Evolutionary conservation across 306 rosid genomes (phyloP).

Genomic region (Gillenia trifoliata): DNA sequence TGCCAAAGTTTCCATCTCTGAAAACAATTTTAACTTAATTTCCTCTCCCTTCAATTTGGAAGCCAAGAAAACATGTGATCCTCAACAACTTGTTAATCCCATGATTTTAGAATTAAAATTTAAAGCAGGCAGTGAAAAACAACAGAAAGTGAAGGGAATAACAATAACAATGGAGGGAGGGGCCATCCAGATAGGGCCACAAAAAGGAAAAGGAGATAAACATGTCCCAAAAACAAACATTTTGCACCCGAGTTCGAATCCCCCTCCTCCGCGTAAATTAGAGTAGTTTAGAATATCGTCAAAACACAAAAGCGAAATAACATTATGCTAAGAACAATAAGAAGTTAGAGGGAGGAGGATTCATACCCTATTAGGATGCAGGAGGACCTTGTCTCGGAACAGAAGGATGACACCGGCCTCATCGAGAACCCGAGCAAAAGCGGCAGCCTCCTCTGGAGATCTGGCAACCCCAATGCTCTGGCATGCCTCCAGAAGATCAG

Average conservation of each 20-base stretch:
- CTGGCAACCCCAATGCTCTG: constrained; percentile 73
- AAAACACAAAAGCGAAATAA: background rate
- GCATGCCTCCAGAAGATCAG: constrained; percentile 72
- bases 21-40: background rate
- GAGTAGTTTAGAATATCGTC: too few species aligned
- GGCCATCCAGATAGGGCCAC: background rate
- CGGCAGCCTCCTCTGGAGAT: constrained; percentile 59
- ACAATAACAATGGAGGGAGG: background rate
- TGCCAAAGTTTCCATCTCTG: background rate
- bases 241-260: background rate
- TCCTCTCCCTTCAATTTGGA: background rate
- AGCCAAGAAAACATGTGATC: background rate
- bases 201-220: background rate
- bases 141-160: background rate
- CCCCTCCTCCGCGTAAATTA: too few species aligned
- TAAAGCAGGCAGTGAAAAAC: background rate
- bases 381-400: constrained; percentile 84
- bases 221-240: background rate
- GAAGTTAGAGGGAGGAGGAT: background rate
- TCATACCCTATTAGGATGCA: constrained; percentile 81
- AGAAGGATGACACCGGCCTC: constrained; percentile 92
- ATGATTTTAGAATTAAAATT: background rate
- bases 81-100: background rate
- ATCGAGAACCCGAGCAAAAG: constrained; percentile 72
- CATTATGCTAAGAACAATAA: background rate